phyloP scores from a whole-genome alignment of 139 green algal genomes.

The Closterium sp. region DNA sequence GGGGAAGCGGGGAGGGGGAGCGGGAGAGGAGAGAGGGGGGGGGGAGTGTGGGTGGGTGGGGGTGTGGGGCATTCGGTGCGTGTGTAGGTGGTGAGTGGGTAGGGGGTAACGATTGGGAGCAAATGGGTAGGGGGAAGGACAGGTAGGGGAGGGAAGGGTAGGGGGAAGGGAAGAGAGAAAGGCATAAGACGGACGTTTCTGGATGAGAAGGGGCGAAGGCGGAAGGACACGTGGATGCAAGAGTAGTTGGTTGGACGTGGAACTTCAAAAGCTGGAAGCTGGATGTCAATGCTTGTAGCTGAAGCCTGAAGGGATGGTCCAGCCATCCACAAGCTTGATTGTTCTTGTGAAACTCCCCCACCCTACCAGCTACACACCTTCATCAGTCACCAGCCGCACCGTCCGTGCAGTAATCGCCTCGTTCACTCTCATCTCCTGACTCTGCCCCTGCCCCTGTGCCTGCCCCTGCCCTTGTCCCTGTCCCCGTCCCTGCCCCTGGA shows the following conservation, averaged over 20 bases:
- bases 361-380: neutral
- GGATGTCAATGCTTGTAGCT: too few species aligned
- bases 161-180: too few species aligned
- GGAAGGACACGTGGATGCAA: too few species aligned
- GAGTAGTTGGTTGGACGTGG: too few species aligned
- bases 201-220: too few species aligned
- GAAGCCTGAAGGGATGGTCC: too few species aligned
- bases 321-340: too few species aligned
- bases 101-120: neutral
- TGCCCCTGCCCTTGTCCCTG: neutral
- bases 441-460: neutral
- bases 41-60: neutral
- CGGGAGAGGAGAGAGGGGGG: neutral
- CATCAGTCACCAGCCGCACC: conserved; percentile 15
- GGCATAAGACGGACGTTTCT: too few species aligned
- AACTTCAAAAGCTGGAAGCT: too few species aligned
- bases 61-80: neutral
- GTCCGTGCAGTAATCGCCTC: neutral
- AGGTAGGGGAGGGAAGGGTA: too few species aligned
- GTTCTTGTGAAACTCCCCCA: too few species aligned
- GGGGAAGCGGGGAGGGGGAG: neutral
- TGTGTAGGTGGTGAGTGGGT: neutral
- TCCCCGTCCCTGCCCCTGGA: neutral
- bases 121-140: too few species aligned
- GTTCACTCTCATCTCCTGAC: conserved; percentile 5